Evolutionary conservation across 169 alveolate species (phyloP).

Genomic region (Toxoplasma gondii): DNA sequence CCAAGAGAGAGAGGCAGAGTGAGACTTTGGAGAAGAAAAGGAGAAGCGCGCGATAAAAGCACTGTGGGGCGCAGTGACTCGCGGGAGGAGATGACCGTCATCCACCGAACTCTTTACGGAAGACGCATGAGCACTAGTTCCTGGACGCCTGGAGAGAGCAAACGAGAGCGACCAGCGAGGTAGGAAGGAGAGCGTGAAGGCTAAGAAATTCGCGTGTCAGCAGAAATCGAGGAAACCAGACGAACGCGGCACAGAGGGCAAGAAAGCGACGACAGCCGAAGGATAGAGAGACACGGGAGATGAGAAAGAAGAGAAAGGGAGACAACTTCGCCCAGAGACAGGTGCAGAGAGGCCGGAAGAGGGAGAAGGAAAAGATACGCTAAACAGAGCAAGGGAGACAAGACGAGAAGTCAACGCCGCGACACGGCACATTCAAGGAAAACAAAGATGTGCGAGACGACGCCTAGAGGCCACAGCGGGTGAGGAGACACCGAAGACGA

Average conservation of each 20-base stretch:
- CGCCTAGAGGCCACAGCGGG: no score
- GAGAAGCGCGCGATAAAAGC: not conserved
- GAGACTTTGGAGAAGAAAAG: not conserved
- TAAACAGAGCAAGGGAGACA: no score
- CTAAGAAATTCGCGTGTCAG: not conserved
- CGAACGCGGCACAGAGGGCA: not conserved
- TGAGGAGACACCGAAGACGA: no score
- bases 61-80: not conserved
- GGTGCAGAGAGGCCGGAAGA: not conserved
- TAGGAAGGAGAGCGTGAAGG: not conserved
- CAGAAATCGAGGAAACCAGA: not conserved
- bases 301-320: not conserved
- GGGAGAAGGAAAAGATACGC: not conserved
- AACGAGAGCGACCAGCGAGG: not conserved
- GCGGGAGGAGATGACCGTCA: not conserved
- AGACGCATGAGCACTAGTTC: no score
- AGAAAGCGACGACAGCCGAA: not conserved
- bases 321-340: not conserved
- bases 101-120: no score
- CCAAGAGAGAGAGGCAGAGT: not conserved
- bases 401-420: no score
- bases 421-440: no score
- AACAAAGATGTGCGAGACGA: no score
- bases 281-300: not conserved
- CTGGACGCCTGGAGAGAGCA: not conserved